These are phyloP conservation scores for Aureobasidium sp. DNA, from an alignment of 2,329 filamentous ascomycete genomes.

Conservation along the genomic window DNA sequence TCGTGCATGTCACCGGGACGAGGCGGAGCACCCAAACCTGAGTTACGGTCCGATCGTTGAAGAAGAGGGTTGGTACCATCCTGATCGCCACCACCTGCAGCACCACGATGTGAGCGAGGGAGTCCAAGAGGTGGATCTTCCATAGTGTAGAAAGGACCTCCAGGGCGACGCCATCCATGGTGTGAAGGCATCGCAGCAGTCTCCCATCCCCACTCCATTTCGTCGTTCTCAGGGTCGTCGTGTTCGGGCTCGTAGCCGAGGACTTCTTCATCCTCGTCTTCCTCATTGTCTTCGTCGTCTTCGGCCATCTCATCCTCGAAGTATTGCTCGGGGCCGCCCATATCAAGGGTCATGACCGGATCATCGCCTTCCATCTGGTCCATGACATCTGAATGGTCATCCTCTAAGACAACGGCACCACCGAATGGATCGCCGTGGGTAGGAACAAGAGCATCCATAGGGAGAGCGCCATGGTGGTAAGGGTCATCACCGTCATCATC, in stretches of 20 bases:
- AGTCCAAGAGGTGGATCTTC: slow-evolving; percentile 25
- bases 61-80: slow-evolving; percentile 84
- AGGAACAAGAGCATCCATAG: slow-evolving; percentile 14
- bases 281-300: slow-evolving; percentile 36
- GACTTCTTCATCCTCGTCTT: slow-evolving; percentile 59
- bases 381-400: slow-evolving; percentile 28
- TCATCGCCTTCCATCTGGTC: slow-evolving; percentile 34
- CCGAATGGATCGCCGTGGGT: slow-evolving; percentile 25
- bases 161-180: neutral
- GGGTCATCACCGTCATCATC: slow-evolving; percentile 48
- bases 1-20: slow-evolving; percentile 6
- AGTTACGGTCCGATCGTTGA: slow-evolving; percentile 34
- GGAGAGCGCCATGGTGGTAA: slow-evolving; percentile 29
- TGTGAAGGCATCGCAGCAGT: slow-evolving; percentile 30
- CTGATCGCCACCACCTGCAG: slow-evolving; percentile 47
- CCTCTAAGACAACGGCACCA: slow-evolving; percentile 30
- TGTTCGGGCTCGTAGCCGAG: slow-evolving; percentile 43
- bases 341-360: slow-evolving; percentile 30
- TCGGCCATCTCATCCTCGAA: slow-evolving; percentile 51
- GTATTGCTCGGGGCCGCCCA: slow-evolving; percentile 40
- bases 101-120: slow-evolving; percentile 35
- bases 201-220: slow-evolving; percentile 42
- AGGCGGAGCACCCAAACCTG: neutral
- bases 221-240: slow-evolving; percentile 26
- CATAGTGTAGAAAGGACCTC: slow-evolving; percentile 5